Evolutionary conservation across 177 flowering plant species (phyloP).

Genomic region (Tripterygium wilfordii): DNA sequence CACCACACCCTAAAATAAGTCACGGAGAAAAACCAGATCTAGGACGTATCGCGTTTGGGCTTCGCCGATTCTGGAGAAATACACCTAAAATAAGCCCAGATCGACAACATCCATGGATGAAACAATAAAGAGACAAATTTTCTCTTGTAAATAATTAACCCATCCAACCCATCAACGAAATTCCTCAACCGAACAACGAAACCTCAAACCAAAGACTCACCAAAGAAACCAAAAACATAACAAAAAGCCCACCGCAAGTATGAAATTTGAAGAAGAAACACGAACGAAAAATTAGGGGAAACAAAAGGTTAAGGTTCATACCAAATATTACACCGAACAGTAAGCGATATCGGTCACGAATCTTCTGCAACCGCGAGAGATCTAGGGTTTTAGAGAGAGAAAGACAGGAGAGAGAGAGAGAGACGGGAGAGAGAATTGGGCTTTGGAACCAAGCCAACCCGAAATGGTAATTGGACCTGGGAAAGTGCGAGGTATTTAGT

Average conservation of each 20-base stretch:
- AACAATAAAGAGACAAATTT: not conserved
- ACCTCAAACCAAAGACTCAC: not conserved
- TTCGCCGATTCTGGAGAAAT: not conserved
- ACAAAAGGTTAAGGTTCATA: too few species aligned
- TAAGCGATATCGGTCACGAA: conserved; percentile 11
- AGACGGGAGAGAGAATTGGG: conserved; percentile 15
- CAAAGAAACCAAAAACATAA: not conserved
- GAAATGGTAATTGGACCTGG: conserved; percentile 24
- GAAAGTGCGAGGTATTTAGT: too few species aligned
- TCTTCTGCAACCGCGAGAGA: conserved; percentile 3
- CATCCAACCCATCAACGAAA: not conserved
- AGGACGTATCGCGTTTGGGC: conserved; percentile 2
- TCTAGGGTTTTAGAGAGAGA: conserved; percentile 23
- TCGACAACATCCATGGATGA: not conserved
- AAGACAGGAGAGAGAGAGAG: conserved; percentile 2
- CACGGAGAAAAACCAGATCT: conserved; percentile 1
- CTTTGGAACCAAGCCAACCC: conserved; percentile 19
- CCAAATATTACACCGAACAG: not conserved
- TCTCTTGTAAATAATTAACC: not conserved
- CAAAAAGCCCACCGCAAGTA: not conserved
- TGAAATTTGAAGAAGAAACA: not conserved
- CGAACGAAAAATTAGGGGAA: too few species aligned
- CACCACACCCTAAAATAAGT: not conserved
- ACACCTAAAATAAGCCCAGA: conserved; percentile 9
- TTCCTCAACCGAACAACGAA: not conserved